Evolutionary conservation across 1,284 basidiomycete genomes (phyloP), one percentile per base, ranked within the genome.

Genomic region (Malassezia obtusa): DNA sequence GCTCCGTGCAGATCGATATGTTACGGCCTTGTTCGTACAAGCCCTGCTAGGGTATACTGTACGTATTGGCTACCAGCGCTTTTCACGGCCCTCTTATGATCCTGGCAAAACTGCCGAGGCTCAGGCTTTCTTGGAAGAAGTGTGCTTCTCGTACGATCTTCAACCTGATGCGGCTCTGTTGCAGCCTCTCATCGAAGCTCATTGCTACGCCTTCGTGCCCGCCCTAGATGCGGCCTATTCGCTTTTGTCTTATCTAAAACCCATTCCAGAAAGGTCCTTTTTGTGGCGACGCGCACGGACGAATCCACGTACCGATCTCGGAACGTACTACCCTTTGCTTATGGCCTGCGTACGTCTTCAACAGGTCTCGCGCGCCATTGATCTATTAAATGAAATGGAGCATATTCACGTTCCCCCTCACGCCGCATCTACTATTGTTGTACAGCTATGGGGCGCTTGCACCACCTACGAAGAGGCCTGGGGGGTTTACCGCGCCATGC

Each of bases 131-230:
- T 65, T 65, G 55, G 52, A 61, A 19, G 60, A 62, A 32, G 46
- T 51, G 1, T 51, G 63, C 1, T 11, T 21, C 1, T 14, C 33
- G 12, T 55, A 43, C 32, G 9, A 19, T 5, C 17, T 63, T 2
- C 38, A 39, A 0, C 59, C 65, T 2, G 64, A 61, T 15, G 31
- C 60, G 14, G 44, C 57, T 14, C 47, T 67, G 10, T 57, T 67
- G 6, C 52, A 39, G 19, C 63, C 65, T 2, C 56, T 68, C 11
- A 39, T 68, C 17, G 48, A 32, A 10, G 67, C 67, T 3, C 63
- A 65, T 41, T 63, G 63, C 60, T 48, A 54, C 15, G 60, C 61
- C 2, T 67, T 65, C 47, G 47, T 65, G 11, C 67, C 67, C 5
- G 59, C 51, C 1, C 30, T 68, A 0, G 50, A 60, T 5, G 52